Percentiles rank a stretch among this genome's conserved stretches.
Evolutionary conservation across 192 early-diverging fungal species (phyloP).

Genomic region (Linnemannia exigua): DNA sequence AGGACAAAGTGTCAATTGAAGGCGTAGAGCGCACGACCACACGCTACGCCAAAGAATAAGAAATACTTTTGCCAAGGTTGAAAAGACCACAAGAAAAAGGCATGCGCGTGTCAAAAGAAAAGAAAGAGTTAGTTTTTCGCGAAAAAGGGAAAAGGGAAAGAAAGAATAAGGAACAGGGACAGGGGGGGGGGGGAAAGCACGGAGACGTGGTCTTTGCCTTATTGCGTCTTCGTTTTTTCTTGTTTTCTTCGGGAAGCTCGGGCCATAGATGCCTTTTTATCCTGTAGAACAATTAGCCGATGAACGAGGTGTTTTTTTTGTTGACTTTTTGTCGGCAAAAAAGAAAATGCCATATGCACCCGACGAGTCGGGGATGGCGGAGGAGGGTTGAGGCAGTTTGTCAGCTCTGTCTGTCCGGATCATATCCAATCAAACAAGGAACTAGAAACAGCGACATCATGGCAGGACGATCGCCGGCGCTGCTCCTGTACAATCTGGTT

Average conservation of each 20-base stretch:
- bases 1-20: no score
- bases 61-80: not conserved
- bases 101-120: not conserved
- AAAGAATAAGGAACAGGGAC: not conserved
- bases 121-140: not conserved
- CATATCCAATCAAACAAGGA: not conserved
- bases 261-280: not conserved
- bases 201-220: not conserved
- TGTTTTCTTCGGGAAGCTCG: slow-evolving; percentile 10
- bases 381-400: not conserved
- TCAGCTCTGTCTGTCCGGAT: not conserved
- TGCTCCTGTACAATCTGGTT: not conserved
- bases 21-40: no score
- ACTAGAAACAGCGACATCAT: no score
- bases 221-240: not conserved
- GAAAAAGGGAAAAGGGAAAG: not conserved
- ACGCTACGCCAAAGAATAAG: not conserved
- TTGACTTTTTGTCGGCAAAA: not conserved
- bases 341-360: not conserved
- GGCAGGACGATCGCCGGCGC: no score
- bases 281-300: slow-evolving; percentile 4
- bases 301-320: not conserved
- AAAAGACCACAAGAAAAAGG: not conserved
- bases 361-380: not conserved
- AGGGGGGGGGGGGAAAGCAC: no score